Base-by-base conservation (phyloP, 139 green algal genomes). In the Chlamydomonas sp. region DNA sequence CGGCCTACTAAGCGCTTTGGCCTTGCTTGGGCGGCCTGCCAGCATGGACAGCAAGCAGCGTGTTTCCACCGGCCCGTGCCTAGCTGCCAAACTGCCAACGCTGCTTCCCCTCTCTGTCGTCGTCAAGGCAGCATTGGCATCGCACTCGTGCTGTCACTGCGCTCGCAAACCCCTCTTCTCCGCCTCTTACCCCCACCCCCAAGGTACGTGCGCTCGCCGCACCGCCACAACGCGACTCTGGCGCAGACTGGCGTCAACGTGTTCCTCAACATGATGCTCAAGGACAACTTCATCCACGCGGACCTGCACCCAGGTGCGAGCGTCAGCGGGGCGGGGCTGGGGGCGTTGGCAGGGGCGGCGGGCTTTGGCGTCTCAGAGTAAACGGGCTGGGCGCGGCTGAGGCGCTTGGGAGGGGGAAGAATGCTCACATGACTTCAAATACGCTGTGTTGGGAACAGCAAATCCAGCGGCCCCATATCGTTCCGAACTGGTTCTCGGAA, bases 221-320 rank as follows among this genome's bases (percentile, higher is more conserved):
- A 84, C 85, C 85, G 85, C 66, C 85, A 78, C 85, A 89, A 89
- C 77, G 67, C 66, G 6, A 63, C 64, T 31, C 85, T 84, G 58
- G 77, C 85, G 57, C 85, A 84, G 63, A 75, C 78, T 20, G 78
- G 77, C 5, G 79, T 90, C 59, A 63, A 49, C 62, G 88, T 66
- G 3, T 99, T 96, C 92, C 88, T 98, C 64, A 89, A 96, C 89
- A 97, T 97, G 94, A 89, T 97, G 68, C 88, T 97, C 66, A 84
- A 92, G 63, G 96, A 99, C 93, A 98, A 98, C 93, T 98, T 98
- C 89, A 92, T 98, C 12, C 97, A 99, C 88, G 97, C 95, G 9
- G 95, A 97, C 90, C 87, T 97, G 82, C 92, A 95, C 90, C 91
- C 83, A 62, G 88, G 87, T 84, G 74, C 17, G 74, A 66, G 58